Percentiles rank a stretch among this genome's conserved stretches.
Conservation (phyloP, 805 yeast genomes). For the Kluyveromyces siamensis region DNA sequence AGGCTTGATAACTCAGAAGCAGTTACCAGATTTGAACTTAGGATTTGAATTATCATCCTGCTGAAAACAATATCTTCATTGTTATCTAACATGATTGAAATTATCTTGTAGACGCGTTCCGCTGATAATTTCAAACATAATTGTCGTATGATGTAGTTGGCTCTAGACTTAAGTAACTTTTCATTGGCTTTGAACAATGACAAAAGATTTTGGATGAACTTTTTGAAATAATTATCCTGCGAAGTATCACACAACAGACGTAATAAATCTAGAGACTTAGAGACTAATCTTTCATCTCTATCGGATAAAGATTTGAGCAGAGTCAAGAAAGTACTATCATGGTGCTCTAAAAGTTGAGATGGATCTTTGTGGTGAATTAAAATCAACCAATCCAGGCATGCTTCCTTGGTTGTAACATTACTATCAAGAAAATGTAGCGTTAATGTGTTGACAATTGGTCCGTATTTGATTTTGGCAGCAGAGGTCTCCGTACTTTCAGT, state of each 20-base stretch:
- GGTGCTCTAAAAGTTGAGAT: conserved; percentile 41
- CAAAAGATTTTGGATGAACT: conserved; percentile 64
- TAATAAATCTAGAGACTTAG: conserved; percentile 23
- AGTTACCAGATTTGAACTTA: conserved; percentile 77
- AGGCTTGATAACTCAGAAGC: conserved; percentile 70
- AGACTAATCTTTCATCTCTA: conserved; percentile 30
- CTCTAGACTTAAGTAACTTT: conserved; percentile 55
- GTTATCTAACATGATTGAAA: conserved; percentile 62
- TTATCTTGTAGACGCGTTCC: conserved; percentile 70
- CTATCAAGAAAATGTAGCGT: conserved; percentile 65
- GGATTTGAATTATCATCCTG: conserved; percentile 73
- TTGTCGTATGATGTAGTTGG: conserved; percentile 77
- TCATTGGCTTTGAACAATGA: conserved; percentile 62
- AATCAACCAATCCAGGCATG: conserved; percentile 83
- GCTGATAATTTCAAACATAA: conserved; percentile 74
- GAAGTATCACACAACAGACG: conserved; percentile 28
- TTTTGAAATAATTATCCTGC: conserved; percentile 64
- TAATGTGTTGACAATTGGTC: conserved; percentile 59
- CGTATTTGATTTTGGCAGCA: conserved; percentile 25
- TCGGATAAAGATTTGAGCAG: conserved; percentile 63
- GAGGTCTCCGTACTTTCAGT: conserved; percentile 25
- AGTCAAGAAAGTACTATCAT: conserved; percentile 63
- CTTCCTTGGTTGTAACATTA: conserved; percentile 72
- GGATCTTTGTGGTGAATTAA: conserved; percentile 70
- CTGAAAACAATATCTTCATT: conserved; percentile 61